Conservation (phyloP, 2,329 filamentous ascomycete species). For the Calonectria fujianensis region DNA sequence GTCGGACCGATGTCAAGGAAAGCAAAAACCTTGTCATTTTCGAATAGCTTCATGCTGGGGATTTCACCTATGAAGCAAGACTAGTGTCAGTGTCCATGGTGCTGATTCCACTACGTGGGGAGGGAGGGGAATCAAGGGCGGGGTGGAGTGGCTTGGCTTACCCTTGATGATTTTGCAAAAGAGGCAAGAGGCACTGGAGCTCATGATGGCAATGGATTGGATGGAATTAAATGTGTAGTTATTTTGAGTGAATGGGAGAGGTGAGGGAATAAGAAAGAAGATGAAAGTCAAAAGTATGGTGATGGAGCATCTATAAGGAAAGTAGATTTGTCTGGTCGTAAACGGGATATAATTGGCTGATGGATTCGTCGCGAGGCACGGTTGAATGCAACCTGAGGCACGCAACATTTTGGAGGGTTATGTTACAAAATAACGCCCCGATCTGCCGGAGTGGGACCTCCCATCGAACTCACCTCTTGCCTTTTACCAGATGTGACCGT, state of each 20-base stretch:
- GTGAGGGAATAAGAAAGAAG: slow-evolving; percentile 14
- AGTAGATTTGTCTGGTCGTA: slow-evolving; percentile 12
- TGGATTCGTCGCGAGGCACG: background rate
- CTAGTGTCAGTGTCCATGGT: slow-evolving; percentile 41
- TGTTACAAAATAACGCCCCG: slow-evolving; percentile 28
- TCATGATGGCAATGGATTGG: slow-evolving; percentile 18
- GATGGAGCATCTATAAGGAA: slow-evolving; percentile 20
- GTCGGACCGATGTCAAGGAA: slow-evolving; percentile 98
- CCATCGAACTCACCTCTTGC: slow-evolving; percentile 86
- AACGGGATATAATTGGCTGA: slow-evolving; percentile 10
- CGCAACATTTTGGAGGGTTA: slow-evolving; percentile 31
- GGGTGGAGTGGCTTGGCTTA: slow-evolving; percentile 52
- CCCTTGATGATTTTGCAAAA: slow-evolving; percentile 99
- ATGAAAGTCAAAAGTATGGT: slow-evolving; percentile 22
- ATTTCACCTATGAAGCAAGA: slow-evolving; percentile 82
- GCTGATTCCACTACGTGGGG: background rate
- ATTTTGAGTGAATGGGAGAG: background rate
- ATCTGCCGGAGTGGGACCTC: slow-evolving; percentile 78
- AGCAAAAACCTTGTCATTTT: slow-evolving; percentile 93
- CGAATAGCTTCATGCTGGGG: slow-evolving; percentile 96
- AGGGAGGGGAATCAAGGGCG: slow-evolving; percentile 34
- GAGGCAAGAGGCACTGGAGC: slow-evolving; percentile 77
- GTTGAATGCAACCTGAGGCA: slow-evolving; percentile 20
- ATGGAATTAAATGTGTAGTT: background rate
- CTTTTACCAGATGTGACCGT: slow-evolving; percentile 89